Evolutionary conservation across 208 protist species (phyloP).

Genomic region (Eutreptiella sp.): DNA sequence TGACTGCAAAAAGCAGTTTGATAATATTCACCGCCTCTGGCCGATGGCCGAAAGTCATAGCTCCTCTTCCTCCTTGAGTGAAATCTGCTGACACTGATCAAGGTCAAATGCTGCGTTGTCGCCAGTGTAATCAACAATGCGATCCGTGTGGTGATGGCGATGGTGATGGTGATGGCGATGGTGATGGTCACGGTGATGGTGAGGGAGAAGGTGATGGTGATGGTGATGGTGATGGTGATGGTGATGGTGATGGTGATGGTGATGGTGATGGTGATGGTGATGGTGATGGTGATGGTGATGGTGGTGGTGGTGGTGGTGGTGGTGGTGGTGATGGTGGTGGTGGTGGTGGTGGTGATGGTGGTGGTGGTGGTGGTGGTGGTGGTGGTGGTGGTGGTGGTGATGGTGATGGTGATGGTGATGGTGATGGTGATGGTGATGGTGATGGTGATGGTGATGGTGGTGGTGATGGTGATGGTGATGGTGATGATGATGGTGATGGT

Average conservation of each 20-base stretch:
- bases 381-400: background rate
- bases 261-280: background rate
- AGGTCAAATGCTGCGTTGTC: too few species aligned
- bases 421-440: constrained; percentile 11
- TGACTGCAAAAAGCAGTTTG: too few species aligned
- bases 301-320: background rate
- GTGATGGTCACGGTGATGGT: background rate
- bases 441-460: constrained; percentile 6
- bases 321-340: background rate
- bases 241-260: background rate
- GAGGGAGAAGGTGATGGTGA: too few species aligned
- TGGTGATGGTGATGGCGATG: background rate
- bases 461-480: constrained; percentile 10
- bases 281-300: background rate
- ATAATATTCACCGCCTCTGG: too few species aligned
- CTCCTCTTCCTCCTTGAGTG: too few species aligned
- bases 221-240: background rate
- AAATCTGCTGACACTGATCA: too few species aligned
- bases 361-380: background rate
- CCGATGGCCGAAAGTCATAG: too few species aligned
- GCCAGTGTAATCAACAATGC: too few species aligned
- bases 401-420: constrained; percentile 6
- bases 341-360: background rate
- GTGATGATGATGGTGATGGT: constrained; percentile 12
- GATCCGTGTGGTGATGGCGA: too few species aligned